Evolutionary conservation across 1,139 yeast genomes (phyloP).

Genomic region (Geotrichum klebahnii): DNA sequence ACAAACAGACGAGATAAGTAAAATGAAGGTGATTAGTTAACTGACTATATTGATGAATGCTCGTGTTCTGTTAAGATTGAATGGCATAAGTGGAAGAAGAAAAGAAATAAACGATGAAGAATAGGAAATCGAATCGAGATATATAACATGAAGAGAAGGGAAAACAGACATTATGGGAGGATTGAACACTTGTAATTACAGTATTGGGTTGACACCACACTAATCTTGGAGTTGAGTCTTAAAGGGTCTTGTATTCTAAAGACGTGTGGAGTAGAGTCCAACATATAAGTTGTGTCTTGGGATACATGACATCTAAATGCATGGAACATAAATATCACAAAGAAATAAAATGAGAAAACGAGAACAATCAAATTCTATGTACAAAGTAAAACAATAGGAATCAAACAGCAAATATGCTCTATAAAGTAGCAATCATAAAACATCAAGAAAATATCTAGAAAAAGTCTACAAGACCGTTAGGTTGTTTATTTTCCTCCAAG

Average conservation of each 20-base stretch:
- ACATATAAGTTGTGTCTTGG: too few relatives aligned
- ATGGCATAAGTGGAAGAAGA: not conserved
- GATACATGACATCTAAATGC: too few relatives aligned
- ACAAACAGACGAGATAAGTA: constrained; percentile 4
- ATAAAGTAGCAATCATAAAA: constrained; percentile 4
- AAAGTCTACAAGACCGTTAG: not conserved
- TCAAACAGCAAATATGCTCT: not conserved
- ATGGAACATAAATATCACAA: not conserved
- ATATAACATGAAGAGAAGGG: not conserved
- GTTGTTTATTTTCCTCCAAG: constrained; percentile 16
- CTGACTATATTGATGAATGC: not conserved
- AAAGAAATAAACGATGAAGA: not conserved
- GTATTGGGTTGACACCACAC: constrained; percentile 4
- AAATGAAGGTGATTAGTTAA: not conserved
- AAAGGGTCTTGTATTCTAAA: too few relatives aligned
- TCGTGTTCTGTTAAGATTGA: not conserved
- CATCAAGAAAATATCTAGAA: not conserved
- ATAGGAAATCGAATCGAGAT: not conserved
- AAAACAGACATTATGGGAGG: not conserved
- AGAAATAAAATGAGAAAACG: constrained; percentile 2
- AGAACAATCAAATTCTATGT: not conserved
- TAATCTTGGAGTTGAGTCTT: not conserved
- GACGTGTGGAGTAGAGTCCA: too few relatives aligned
- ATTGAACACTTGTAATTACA: constrained; percentile 7
- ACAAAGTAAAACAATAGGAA: constrained; percentile 2